These are phyloP conservation scores for Amphirosellinia nigrospora DNA, from an alignment of 495 filamentous ascomycete species.

Conservation along the genomic window DNA sequence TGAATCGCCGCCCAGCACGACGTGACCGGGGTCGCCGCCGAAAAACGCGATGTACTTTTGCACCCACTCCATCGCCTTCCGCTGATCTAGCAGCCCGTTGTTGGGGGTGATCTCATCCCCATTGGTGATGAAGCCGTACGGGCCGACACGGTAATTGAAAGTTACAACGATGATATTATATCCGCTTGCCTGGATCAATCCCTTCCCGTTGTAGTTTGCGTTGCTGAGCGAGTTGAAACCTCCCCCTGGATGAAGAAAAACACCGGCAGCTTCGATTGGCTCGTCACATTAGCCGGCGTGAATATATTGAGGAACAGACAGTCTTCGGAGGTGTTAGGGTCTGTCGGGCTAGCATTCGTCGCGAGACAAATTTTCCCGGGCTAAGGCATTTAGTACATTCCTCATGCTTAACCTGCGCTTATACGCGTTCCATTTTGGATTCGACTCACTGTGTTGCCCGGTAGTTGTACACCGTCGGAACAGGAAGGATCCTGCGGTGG, in stretches of 20 bases:
- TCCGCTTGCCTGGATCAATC: constrained; percentile 61
- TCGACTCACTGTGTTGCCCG: constrained; percentile 31
- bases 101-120: constrained; percentile 50
- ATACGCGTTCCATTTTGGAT: neutral
- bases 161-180: constrained; percentile 68
- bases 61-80: constrained; percentile 75
- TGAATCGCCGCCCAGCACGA: constrained; percentile 72
- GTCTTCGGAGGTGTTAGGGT: constrained; percentile 51
- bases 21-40: constrained; percentile 66
- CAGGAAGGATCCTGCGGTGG: constrained; percentile 59
- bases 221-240: constrained; percentile 66
- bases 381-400: constrained; percentile 24
- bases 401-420: neutral
- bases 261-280: constrained; percentile 59
- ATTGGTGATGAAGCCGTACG: constrained; percentile 40
- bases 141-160: constrained; percentile 65
- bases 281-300: constrained; percentile 60
- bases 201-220: constrained; percentile 61
- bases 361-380: constrained; percentile 35
- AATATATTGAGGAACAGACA: constrained; percentile 74
- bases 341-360: constrained; percentile 25
- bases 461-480: constrained; percentile 28
- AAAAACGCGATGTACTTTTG: constrained; percentile 70
- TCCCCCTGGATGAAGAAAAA: constrained; percentile 74
- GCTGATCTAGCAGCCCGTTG: constrained; percentile 69